Base-by-base conservation (phyloP, 2,329 filamentous ascomycete genomes). In the Myriosclerotinia duriaeana region DNA sequence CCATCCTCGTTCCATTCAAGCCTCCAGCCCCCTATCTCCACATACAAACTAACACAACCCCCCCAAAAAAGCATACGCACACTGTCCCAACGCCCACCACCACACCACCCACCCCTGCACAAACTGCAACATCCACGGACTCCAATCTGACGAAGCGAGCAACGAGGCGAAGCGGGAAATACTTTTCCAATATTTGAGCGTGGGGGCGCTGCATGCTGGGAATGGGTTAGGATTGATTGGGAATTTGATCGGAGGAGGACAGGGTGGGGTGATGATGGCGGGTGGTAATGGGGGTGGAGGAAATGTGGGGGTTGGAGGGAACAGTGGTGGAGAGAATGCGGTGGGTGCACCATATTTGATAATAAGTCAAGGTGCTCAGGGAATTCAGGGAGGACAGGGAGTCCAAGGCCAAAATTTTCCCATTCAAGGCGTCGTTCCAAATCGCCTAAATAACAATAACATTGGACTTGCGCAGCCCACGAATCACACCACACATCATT, bases 371-470 rank as follows among this genome's bases (percentile, higher is more conserved):
- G n/a, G 20, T n/a, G 7, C n/a, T 3, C 48, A 26, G 12, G 48
- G 50, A 0, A 3, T 30, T 30, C 22, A 53, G 5, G 20, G 20
- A n/a, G 46, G 2, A 22, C 46, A 50, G n/a, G 30, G 30, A 5
- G 30, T 6, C 30, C 5, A 5, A 34, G 6, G 6, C 30, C 30
- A 5, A 34, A 34, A 34, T 6, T 1, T 3, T 6, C 30, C 30
- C 30, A 17, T 15, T 12, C 48, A 26, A 52, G 22, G 22, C 48
- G 22, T 20, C 1, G 26, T 30, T 52, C n/a, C 34, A 0, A 61
- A 61, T 38, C 58, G 58, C 5, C 44, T 61, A 12, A 50, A 61
- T n/a, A 61, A 61, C 17, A 61, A 40, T 26, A 61, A 61, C 14
- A 61, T 61, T 26, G 58, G 58, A 12, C 44, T 61, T 50, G 34